Base-by-base conservation (phyloP, 768 basidiomycete genomes). In the Amanita muscaria region DNA sequence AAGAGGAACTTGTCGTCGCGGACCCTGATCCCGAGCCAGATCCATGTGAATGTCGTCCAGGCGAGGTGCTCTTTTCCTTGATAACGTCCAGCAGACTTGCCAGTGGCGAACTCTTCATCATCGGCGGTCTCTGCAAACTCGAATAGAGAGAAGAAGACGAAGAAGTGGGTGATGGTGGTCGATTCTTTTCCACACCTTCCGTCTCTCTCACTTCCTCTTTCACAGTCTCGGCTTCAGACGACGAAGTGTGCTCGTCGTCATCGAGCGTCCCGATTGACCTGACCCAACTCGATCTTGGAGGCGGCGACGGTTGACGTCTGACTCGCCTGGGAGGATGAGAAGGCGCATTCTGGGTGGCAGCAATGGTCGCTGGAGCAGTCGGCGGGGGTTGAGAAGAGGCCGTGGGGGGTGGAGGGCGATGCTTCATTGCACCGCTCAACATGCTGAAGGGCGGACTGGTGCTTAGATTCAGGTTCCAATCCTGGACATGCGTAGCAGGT, bases 391-490 rank as follows among this genome's bases (percentile, higher is more conserved):
- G 34, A 4, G 3, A 2, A 5, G 38, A 9, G 10, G 14, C 24
- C 12, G 4, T 24, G 23, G 38, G 22, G 5, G 38, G 3, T 5
- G 38, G 22, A 5, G 23, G 12, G n/a, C 1, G 21, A 25, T 22
- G 42, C 19, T 15, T 36, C 40, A 3, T 46, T 53, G 47, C n/a
- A 8, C 15, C 12, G 27, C 36, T 46, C 49, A 62, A 36, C 44
- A 50, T 53, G 35, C 61, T 59, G 40, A 64, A 62, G 40, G 64
- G 63, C 23, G 62, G 62, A 25, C 60, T 61, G 7, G 57, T 57
- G 1, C 59, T 58, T 53, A 64, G n/a, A n/a, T n/a, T 52, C 33
- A 29, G 42, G 48, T 22, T 39, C 50, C n/a, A n/a, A n/a, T n/a
- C n/a, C n/a, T n/a, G n/a, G n/a, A n/a, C n/a, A n/a, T n/a, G 10